phyloP scores from a whole-genome alignment of 371 early-diverging fungal genomes.

The Mucor piriformis region DNA sequence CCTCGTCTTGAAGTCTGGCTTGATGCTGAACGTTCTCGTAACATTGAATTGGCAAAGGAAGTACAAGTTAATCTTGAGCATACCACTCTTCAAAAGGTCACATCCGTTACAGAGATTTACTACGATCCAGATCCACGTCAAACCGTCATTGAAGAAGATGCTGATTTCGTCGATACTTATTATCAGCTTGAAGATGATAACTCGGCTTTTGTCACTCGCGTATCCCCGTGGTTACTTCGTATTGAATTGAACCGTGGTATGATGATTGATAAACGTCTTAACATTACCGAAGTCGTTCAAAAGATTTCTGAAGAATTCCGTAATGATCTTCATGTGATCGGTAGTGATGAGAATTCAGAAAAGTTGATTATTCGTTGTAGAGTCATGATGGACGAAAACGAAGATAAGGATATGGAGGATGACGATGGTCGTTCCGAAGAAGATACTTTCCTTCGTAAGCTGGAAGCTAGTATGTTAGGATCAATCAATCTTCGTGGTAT shows the following conservation, averaged over 20 bases:
- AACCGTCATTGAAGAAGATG: conserved; percentile 91
- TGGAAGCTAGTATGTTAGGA: conserved; percentile 87
- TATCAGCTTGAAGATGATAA: conserved; percentile 86
- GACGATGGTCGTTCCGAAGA: conserved; percentile 76
- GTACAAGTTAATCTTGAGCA: conserved; percentile 93
- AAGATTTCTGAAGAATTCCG: conserved; percentile 80
- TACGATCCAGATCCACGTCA: conserved; percentile 96
- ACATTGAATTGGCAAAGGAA: conserved; percentile 88
- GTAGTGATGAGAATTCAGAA: conserved; percentile 93
- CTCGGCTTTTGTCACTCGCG: conserved; percentile 54
- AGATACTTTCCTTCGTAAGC: conserved; percentile 86
- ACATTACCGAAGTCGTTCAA: conserved; percentile 77
- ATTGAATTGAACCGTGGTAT: conserved; percentile 87
- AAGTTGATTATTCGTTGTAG: conserved; percentile 92
- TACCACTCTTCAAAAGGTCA: conserved; percentile 87
- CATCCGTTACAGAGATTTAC: conserved; percentile 88
- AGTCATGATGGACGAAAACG: conserved; percentile 70
- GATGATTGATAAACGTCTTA: conserved; percentile 91
- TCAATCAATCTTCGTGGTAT: conserved; percentile 93
- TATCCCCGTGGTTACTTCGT: conserved; percentile 96
- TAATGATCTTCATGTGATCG: conserved; percentile 77
- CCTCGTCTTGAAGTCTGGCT: conserved; percentile 93
- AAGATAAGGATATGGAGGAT: conserved; percentile 62
- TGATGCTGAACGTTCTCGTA: conserved; percentile 72
- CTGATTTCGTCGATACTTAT: conserved; percentile 91